Conservation (phyloP, 176 grass and related monocot genomes). For the Rhipidocladum racemiflorum region DNA sequence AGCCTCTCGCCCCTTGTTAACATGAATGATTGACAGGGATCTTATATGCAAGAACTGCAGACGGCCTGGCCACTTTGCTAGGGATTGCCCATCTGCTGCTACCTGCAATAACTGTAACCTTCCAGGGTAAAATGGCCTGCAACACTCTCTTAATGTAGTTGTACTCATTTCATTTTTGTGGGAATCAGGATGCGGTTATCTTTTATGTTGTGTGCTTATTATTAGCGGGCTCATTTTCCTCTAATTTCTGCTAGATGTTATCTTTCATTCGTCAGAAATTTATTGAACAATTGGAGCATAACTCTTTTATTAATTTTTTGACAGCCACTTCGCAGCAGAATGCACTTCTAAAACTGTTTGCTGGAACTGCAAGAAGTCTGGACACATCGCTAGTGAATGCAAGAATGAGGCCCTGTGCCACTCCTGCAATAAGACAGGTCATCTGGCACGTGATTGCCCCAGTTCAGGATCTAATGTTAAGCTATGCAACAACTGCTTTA, state of each 20-base stretch:
- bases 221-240: slow-evolving; percentile 6
- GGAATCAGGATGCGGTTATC: background rate
- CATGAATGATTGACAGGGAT: slow-evolving; percentile 51
- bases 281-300: slow-evolving; percentile 5
- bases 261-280: slow-evolving; percentile 3
- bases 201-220: background rate
- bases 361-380: slow-evolving; percentile 89
- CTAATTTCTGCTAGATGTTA: slow-evolving; percentile 15
- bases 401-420: slow-evolving; percentile 80
- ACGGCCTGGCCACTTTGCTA: slow-evolving; percentile 76
- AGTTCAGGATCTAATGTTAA: slow-evolving; percentile 44
- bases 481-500: slow-evolving; percentile 89
- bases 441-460: slow-evolving; percentile 75
- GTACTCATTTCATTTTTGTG: background rate
- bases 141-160: slow-evolving; percentile 1
- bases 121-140: slow-evolving; percentile 56
- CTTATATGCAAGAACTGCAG: slow-evolving; percentile 85
- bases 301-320: background rate
- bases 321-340: slow-evolving; percentile 75
- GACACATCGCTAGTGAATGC: slow-evolving; percentile 78
- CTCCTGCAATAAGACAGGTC: slow-evolving; percentile 78
- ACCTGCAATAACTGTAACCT: slow-evolving; percentile 84
- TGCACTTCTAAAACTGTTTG: slow-evolving; percentile 73
- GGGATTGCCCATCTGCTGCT: slow-evolving; percentile 68
- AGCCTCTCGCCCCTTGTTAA: background rate